Conservation (phyloP, 108 stramenopile genomes). For the Fragilariopsis cylindrus region DNA sequence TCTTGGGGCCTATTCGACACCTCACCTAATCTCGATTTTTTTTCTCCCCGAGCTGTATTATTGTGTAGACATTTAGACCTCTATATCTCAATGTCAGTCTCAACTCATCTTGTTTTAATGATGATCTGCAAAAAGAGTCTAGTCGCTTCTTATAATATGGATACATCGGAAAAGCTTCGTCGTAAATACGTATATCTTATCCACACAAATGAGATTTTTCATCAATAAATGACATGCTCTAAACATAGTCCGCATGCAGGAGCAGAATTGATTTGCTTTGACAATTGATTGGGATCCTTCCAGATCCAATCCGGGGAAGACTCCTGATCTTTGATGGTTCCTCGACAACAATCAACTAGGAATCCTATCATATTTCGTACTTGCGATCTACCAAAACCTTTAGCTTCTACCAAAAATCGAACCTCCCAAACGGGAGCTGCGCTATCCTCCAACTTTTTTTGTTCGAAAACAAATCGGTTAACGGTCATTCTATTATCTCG, state of each 20-base stretch:
- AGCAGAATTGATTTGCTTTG: conserved; percentile 50
- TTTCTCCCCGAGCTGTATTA: too few species aligned
- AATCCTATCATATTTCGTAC: conserved; percentile 79
- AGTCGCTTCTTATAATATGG: too few species aligned
- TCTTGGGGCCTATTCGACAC: too few species aligned
- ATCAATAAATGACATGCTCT: conserved; percentile 37
- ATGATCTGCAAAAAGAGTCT: too few species aligned
- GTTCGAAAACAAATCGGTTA: conserved; percentile 20
- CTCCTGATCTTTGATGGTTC: conserved; percentile 30
- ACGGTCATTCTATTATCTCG: conserved; percentile 37
- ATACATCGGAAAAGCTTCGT: too few species aligned
- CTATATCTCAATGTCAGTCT: too few species aligned
- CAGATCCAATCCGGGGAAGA: conserved; percentile 27
- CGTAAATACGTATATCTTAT: too few species aligned
- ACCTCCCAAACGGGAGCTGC: conserved; percentile 51
- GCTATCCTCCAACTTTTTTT: conserved; percentile 22
- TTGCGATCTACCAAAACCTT: conserved; percentile 79
- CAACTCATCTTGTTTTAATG: too few species aligned
- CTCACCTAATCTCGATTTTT: too few species aligned
- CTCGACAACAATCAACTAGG: conserved; percentile 69
- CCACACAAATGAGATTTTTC: neutral
- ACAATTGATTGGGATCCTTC: conserved; percentile 30
- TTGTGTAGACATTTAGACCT: too few species aligned
- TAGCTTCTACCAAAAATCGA: conserved; percentile 58
- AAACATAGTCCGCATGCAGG: conserved; percentile 72